Evolutionary conservation across 2,329 filamentous ascomycete species (phyloP).

Genomic region (Fusarium piperis): DNA sequence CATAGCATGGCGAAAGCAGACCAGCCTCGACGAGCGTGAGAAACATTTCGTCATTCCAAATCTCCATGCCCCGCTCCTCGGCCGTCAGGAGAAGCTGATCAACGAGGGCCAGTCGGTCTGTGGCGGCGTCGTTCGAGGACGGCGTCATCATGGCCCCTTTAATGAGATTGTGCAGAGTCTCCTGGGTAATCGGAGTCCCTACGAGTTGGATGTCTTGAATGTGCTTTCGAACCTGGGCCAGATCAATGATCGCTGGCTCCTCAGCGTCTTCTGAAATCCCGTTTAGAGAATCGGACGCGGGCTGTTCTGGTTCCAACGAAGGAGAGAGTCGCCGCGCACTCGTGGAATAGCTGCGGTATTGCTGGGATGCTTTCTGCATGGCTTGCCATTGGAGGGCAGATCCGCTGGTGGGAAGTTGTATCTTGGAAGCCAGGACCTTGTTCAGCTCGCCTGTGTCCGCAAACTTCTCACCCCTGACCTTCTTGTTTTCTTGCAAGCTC

Average conservation of each 20-base stretch:
- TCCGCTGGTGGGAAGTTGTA: conserved; percentile 46
- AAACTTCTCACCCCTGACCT: conserved; percentile 42
- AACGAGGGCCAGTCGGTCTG: conserved; percentile 50
- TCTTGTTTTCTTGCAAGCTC: conserved; percentile 45
- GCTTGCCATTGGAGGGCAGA: conserved; percentile 50
- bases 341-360: conserved; percentile 49
- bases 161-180: conserved; percentile 51
- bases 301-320: neutral
- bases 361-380: conserved; percentile 47
- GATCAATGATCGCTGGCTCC: neutral
- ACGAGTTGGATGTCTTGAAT: conserved; percentile 53
- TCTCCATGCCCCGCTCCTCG: conserved; percentile 55
- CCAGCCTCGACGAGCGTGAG: conserved; percentile 56
- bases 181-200: conserved; percentile 49
- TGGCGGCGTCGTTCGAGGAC: conserved; percentile 33
- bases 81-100: conserved; percentile 57
- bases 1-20: conserved; percentile 45
- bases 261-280: neutral
- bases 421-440: conserved; percentile 42
- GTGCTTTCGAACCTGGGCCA: conserved; percentile 40
- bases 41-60: conserved; percentile 60
- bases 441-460: conserved; percentile 42
- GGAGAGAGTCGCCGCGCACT: conserved; percentile 37
- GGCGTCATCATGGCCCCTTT: conserved; percentile 48
- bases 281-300: neutral